Base-by-base conservation (phyloP, 305 asterid genomes). In the Fraxinus paxiana region DNA sequence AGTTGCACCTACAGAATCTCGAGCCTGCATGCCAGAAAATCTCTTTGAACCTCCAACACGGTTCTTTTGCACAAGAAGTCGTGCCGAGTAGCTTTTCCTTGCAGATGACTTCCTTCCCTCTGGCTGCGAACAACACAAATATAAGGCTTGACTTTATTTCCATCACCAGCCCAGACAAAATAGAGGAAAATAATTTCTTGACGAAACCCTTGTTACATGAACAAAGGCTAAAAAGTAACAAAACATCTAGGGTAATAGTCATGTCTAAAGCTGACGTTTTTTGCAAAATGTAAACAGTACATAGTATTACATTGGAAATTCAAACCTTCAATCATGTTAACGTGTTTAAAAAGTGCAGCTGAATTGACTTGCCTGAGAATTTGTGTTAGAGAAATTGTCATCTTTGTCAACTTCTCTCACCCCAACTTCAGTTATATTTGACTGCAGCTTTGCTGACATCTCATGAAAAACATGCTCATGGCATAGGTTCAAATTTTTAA, bases 21-120 rank as follows among this genome's bases (percentile, higher is more conserved):
- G 83, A 76, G 82, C 80, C 33, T 17, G 82, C 63, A 67, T 69
- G 82, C 76, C 75, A 46, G 59, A 65, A 34, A 85, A 82, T 51
- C 63, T 86, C 86, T 72, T 89, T 80, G 83, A 77, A 73, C 81
- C 88, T 78, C 85, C 84, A 74, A 86, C 84, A 77, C 48, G 73
- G 73, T 82, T 86, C 80, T 79, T 78, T 77, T 84, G 79, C 51
- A 86, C 83, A 34, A 82, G 79, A 74, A 83, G 85, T 70, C 74
- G 87, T 41, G 88, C 85, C 24, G 78, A 28, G 74, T 82, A 78
- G 82, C 87, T 82, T 77, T 76, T 78, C 85, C 77, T 83, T 73
- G 86, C 80, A n/a, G 86, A 80, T 51, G 89, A 81, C 80, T 82
- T 73, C 15, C 69, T 75, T 56, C 59, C 69, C 71, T 85, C 87